Evolutionary conservation across 2,329 filamentous ascomycete genomes (phyloP).

Genomic region (Byssochlamys sp.): DNA sequence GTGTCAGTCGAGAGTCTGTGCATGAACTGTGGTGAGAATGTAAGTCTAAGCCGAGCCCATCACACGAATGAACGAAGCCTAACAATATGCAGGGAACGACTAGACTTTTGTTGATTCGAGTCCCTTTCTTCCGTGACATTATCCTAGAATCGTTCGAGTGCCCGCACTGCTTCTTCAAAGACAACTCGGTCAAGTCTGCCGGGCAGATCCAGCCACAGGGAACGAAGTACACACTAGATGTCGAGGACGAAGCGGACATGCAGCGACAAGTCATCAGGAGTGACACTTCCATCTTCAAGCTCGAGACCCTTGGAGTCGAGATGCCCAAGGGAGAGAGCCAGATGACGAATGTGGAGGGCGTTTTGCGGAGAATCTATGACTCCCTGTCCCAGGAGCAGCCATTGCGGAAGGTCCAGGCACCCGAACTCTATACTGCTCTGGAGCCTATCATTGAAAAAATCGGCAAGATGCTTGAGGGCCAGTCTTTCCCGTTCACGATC

Average conservation of each 20-base stretch:
- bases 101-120: constrained; percentile 75
- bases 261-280: constrained; percentile 84
- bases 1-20: constrained; percentile 59
- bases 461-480: constrained; percentile 65
- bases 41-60: constrained; percentile 24
- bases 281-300: constrained; percentile 72
- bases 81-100: constrained; percentile 60
- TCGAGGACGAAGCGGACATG: constrained; percentile 65
- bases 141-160: constrained; percentile 96
- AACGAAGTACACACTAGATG: constrained; percentile 68
- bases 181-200: constrained; percentile 88
- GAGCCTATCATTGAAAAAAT: constrained; percentile 65
- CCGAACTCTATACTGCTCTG: constrained; percentile 70
- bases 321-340: constrained; percentile 84
- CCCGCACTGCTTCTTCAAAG: constrained; percentile 76
- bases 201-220: constrained; percentile 86
- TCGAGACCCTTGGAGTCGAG: constrained; percentile 87
- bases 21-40: constrained; percentile 77
- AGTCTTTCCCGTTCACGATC: constrained; percentile 76
- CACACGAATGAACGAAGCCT: constrained; percentile 8
- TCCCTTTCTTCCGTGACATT: constrained; percentile 94
- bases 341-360: constrained; percentile 85
- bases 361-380: constrained; percentile 66
- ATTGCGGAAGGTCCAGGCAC: constrained; percentile 65
- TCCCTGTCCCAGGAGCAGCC: constrained; percentile 75